Evolutionary conservation across 352 stramenopile species (phyloP).

Genomic region (Blastocystis sp.): DNA sequence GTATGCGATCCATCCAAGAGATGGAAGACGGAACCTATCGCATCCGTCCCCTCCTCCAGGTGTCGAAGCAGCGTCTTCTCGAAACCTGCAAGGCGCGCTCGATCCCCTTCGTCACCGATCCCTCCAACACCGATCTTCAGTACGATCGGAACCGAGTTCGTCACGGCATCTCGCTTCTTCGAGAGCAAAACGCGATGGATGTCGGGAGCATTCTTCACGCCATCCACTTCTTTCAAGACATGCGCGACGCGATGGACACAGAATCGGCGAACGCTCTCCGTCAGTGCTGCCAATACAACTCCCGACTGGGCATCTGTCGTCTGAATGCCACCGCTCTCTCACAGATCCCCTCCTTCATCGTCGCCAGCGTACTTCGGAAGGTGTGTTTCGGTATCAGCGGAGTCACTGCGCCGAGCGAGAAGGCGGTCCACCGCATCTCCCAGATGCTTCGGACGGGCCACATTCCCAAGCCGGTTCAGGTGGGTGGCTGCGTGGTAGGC

Average conservation of each 20-base stretch:
- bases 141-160: constrained; percentile 49
- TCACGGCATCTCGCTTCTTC: not conserved
- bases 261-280: not conserved
- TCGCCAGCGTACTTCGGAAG: not conserved
- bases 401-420: not conserved
- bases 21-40: constrained; percentile 39
- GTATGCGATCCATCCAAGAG: constrained; percentile 24
- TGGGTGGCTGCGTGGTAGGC: constrained; percentile 3
- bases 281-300: constrained; percentile 27
- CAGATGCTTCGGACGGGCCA: not conserved
- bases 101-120: constrained; percentile 19
- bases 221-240: constrained; percentile 38
- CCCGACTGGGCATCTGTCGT: constrained; percentile 16
- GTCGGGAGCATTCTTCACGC: not conserved
- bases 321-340: not conserved
- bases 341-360: not conserved
- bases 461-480: constrained; percentile 21
- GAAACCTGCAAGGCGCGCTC: not conserved
- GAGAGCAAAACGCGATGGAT: not conserved
- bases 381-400: constrained; percentile 18
- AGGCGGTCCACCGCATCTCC: not conserved
- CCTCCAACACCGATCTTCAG: constrained; percentile 23
- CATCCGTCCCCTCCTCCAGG: constrained; percentile 16
- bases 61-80: constrained; percentile 9
- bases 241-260: not conserved